A percentile compares a stretch with the other conserved stretches of the same genome.
Conservation (phyloP, 495 filamentous ascomycete genomes). For the Podospora pseudopauciseta region DNA sequence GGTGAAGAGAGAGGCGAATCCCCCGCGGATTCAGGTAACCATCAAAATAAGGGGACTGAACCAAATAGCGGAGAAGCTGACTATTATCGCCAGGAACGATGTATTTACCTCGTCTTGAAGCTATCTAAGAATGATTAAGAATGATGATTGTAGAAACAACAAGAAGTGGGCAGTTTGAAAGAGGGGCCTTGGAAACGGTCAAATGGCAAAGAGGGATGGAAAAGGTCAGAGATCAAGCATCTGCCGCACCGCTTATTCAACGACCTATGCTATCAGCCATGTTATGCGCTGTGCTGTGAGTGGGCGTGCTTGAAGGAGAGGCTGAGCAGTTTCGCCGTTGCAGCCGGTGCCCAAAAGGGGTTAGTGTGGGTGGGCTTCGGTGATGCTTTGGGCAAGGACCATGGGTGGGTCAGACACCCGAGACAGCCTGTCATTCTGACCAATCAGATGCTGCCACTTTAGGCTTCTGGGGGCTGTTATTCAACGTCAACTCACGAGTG, state of each 20-base stretch:
- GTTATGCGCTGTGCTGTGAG: not conserved
- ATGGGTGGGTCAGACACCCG: slow-evolving; percentile 1
- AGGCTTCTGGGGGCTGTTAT: not conserved
- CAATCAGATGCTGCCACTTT: slow-evolving; percentile 15
- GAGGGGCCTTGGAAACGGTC: not conserved
- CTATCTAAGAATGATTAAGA: not conserved
- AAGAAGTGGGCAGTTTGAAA: not conserved
- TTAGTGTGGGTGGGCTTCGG: slow-evolving; percentile 28
- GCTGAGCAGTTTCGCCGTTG: slow-evolving; percentile 8
- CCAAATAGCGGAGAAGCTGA: not conserved
- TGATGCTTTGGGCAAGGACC: slow-evolving; percentile 27
- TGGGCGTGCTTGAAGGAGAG: slow-evolving; percentile 14
- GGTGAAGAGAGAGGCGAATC: slow-evolving; percentile 4
- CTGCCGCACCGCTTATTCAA: not conserved
- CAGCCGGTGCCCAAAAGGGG: slow-evolving; percentile 30
- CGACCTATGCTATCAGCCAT: not conserved
- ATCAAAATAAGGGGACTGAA: not conserved
- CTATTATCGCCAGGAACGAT: not conserved
- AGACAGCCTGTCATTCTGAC: not conserved
- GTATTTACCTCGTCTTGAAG: not conserved
- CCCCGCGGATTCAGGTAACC: not conserved
- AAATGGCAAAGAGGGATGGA: not conserved
- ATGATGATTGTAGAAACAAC: not conserved
- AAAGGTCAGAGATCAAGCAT: not conserved
- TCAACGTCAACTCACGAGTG: slow-evolving; percentile 5